These are phyloP conservation scores for Tulasnella sp. DNA, from an alignment of 768 basidiomycete genomes.

Conservation along the genomic window DNA sequence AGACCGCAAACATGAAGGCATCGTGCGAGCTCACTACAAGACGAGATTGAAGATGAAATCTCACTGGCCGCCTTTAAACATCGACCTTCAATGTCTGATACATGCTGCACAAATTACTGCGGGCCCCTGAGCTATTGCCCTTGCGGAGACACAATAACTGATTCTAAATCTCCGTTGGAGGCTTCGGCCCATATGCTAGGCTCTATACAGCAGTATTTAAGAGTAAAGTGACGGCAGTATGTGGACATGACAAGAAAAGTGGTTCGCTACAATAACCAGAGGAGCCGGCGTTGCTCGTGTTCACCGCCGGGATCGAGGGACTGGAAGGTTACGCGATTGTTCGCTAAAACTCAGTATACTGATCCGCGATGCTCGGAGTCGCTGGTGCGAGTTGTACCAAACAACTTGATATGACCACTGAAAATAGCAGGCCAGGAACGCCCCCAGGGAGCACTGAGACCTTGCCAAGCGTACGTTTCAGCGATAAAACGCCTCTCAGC, in stretches of 20 bases:
- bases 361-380: not conserved
- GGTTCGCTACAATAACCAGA: not conserved
- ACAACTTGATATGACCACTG: not conserved
- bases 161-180: not conserved
- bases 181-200: not conserved
- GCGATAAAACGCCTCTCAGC: not conserved
- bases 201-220: not conserved
- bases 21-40: not conserved
- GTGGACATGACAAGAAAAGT: not conserved
- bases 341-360: not conserved
- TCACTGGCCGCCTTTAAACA: not conserved
- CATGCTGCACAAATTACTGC: not conserved
- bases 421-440: not conserved
- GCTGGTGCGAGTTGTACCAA: not conserved
- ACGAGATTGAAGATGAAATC: not conserved
- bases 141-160: not conserved
- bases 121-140: not conserved
- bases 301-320: not conserved
- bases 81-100: not conserved
- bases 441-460: not conserved
- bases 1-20: too few relatives aligned
- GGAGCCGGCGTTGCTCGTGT: not conserved
- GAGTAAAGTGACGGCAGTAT: not conserved
- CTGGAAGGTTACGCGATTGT: not conserved
- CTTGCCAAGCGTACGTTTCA: slow-evolving; percentile 1